Evolutionary conservation across 148 eudicot genomes (phyloP).

Genomic region (Vaccinium darrowii): DNA sequence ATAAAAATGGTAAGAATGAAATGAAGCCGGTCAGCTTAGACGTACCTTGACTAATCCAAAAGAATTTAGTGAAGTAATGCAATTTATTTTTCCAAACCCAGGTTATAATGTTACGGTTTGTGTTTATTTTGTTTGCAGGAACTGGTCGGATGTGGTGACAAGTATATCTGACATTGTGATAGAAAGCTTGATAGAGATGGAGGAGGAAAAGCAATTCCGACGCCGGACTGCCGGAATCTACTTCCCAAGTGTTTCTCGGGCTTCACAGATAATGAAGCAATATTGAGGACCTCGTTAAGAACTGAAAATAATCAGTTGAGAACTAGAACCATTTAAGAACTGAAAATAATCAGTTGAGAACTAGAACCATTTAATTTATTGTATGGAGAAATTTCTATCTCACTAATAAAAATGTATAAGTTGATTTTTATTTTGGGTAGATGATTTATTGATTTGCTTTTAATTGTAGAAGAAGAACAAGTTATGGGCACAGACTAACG

Average conservation of each 20-base stretch:
- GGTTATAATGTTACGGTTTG: neutral
- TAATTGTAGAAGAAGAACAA: neutral
- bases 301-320: neutral
- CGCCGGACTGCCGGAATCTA: neutral
- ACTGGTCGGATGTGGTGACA: slow-evolving; percentile 44
- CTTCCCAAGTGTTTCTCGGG: neutral
- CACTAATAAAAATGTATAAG: neutral
- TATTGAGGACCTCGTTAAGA: neutral
- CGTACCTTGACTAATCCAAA: too few relatives aligned
- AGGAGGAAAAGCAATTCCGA: slow-evolving; percentile 16
- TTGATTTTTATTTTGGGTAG: neutral
- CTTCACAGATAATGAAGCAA: neutral
- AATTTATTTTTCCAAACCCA: neutral
- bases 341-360: neutral
- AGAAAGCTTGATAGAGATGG: slow-evolving; percentile 30
- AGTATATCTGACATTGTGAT: slow-evolving; percentile 33
- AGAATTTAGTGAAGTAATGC: neutral
- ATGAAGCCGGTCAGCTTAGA: too few relatives aligned
- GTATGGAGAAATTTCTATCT: neutral
- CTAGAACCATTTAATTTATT: neutral
- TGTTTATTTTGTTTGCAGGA: slow-evolving; percentile 18
- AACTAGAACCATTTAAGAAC: neutral
- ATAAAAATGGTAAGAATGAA: too few relatives aligned
- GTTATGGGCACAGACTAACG: neutral
- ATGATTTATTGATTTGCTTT: neutral